phyloP scores from a whole-genome alignment of 1,284 basidiomycete species.

The Ganoderma meredithae region DNA sequence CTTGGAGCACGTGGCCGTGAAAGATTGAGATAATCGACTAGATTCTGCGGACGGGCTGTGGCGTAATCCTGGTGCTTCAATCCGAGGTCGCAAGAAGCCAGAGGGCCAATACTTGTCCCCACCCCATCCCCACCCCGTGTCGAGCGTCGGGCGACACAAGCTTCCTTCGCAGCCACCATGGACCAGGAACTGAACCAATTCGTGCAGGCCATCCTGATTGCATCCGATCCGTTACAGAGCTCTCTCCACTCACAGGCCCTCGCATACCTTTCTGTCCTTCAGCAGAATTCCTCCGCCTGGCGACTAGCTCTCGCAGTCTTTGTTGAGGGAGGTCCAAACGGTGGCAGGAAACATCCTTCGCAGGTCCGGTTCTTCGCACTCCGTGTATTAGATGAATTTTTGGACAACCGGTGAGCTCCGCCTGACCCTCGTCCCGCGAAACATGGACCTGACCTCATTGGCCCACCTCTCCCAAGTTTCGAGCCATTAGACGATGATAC shows the following conservation, averaged over 20 bases:
- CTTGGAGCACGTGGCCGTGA: constrained; percentile 32
- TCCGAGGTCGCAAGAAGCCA: constrained; percentile 13
- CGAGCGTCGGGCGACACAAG: constrained; percentile 29
- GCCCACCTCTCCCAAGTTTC: constrained; percentile 53
- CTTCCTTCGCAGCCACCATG: constrained; percentile 49
- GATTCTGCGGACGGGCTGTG: constrained; percentile 17
- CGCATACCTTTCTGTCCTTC: constrained; percentile 79
- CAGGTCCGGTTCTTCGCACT: constrained; percentile 88
- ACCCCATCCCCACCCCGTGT: constrained; percentile 13
- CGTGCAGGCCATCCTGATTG: constrained; percentile 85
- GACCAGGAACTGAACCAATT: constrained; percentile 79
- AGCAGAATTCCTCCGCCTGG: constrained; percentile 83
- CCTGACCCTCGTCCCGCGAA: neutral
- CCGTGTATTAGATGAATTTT: constrained; percentile 85
- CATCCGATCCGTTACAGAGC: constrained; percentile 78
- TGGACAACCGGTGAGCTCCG: constrained; percentile 79
- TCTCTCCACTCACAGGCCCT: constrained; percentile 82
- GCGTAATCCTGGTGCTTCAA: constrained; percentile 10
- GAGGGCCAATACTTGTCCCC: constrained; percentile 16
- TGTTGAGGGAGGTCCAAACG: constrained; percentile 64
- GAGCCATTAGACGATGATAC: constrained; percentile 74
- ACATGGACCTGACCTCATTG: neutral
- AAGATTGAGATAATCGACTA: constrained; percentile 35
- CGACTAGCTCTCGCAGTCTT: constrained; percentile 79
- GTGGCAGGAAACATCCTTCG: constrained; percentile 69